Base-by-base conservation (phyloP, 176 grass and related monocot species). In the Pharus latifolius region DNA sequence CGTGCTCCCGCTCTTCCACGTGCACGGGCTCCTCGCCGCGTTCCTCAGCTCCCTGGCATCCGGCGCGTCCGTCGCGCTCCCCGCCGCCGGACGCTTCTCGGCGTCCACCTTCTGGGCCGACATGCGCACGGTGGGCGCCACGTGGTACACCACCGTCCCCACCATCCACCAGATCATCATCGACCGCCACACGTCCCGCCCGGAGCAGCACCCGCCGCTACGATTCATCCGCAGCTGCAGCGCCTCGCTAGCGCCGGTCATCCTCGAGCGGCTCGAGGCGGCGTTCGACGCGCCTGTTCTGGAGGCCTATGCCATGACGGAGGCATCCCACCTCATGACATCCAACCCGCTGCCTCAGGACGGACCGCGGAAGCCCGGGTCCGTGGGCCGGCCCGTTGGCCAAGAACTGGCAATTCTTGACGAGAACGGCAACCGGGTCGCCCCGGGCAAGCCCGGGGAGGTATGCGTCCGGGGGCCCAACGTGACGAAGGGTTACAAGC, bases 161-260 rank as follows among this genome's bases (percentile, higher is more conserved):
- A 99, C 90, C 3, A 80, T 99, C 73, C 95, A 99, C 75, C 95
- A 99, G 74, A 99, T 99, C 90, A 74, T 99, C 49, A 73, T 99
- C 0, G 95, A 99, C 78, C 81, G 95, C 0, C 87, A 91, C 62
- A 14, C 64, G 9, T 16, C 87, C 8, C 41, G 28, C 27, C 87
- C 89, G 1, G 83, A 90, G 23, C 6, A 41, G 5, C 68, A 87
- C 51, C 95, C 87, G 4, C 1, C 69, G 32, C 87, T 99, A 0
- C 90, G 95, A 0, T 99, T 99, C 90, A 59, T 94, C 28, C 90
- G 90, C 3, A 99, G 95, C 87, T 98, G 89, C 79, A 98, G 94
- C 62, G 93, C 93, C 55, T 92, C 93, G 27, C 83, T 96, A 23
- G 88, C 93, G n/a, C 83, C 94, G 7, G 69, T 28, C 14, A 92